Base-by-base conservation (phyloP, 2,329 filamentous ascomycete genomes). In the Waltergamsia citrina region DNA sequence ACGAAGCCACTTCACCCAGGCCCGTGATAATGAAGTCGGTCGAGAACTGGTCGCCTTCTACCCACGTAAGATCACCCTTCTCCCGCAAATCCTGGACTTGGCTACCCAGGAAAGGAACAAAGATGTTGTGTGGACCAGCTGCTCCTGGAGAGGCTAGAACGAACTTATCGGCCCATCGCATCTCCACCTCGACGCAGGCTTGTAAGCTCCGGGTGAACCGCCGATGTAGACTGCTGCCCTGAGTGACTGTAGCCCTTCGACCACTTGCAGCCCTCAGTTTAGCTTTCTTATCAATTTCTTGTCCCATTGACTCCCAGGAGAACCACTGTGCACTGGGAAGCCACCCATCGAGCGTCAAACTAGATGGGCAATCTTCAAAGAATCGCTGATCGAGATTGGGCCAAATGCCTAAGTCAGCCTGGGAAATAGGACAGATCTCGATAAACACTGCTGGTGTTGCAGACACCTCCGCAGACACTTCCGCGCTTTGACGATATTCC, bases 141-240 rank as follows among this genome's bases (percentile, higher is more conserved):
- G 40, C 46, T 6, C 40, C 40, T 3, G 37, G 37, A 4, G 35
- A 37, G 7, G 45, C 43, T 7, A 40, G 41, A 11, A 45, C 36
- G 29, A 56, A 56, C 4, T 38, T 43, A 10, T 48, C 38, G 2
- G 38, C 36, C 45, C 50, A 50, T 17, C 62, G 62, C 33, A 61
- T 48, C 42, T 76, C 71, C 58, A 69, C 65, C 14, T 53, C 52
- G 21, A 58, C 51, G 32, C 65, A 67, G 7, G 55, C 56, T 20
- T 59, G 53, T 25, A 69, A 12, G n/a, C 39, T 46, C 25, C 42
- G 37, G 17, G 42, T 23, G 20, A 58, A 54, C 5, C 35, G 38
- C 15, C 41, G 35, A 35, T 7, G 35, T 35, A 20, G 29, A 9
- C 14, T 17, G 18, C 14, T 15, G 22, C 27, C 26, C 9, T 12